Base-by-base conservation (phyloP, 169 alveolate genomes). In the Besnoitia besnoiti region DNA sequence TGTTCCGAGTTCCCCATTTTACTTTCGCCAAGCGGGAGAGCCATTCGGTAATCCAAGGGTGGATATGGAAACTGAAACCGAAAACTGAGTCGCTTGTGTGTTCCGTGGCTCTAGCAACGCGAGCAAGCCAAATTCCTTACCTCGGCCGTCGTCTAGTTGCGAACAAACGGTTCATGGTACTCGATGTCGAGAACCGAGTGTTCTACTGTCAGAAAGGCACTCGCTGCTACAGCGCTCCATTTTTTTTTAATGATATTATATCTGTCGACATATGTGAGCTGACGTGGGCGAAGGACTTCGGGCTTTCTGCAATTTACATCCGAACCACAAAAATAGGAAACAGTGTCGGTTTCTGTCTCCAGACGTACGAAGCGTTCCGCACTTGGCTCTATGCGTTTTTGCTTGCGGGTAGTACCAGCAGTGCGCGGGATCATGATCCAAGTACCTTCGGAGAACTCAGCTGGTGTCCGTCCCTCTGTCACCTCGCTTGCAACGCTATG, bases 301-400 rank as follows among this genome's bases (percentile, higher is more conserved):
- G 84, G 19, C 33, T 73, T 33, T 33, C 40, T 12, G 84, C 46
- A 24, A 73, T 73, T 73, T 44, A 73, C 40, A 24, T 73, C 49
- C 84, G 46, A 0, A 27, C 14, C 40, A 33, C 24, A 0, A 73
- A 24, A n/a, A 27, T 21, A 12, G 73, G 27, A 55, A 55, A 33
- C 7, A 73, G 49, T 7, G 84, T 39, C 16, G 16, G 42, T 12
- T 37, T 73, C 84, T 73, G 84, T 73, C 46, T 73, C 84, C 0
- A 39, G 46, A 73, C 84, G 33, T 30, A 33, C 27, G 46, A 24
- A 14, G 84, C 84, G 44, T 73, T 73, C 46, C 84, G 16, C 84
- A 73, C 84, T 39, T 73, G 84, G 84, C 84, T 73, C 49, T 39
- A 73, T 73, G 84, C 84, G 4, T 73, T 73, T n/a, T 44, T 33